Evolutionary conservation across 2,329 filamentous ascomycete genomes (phyloP), one percentile per base, ranked within the genome.

Genomic region (Trichoderma sp.): DNA sequence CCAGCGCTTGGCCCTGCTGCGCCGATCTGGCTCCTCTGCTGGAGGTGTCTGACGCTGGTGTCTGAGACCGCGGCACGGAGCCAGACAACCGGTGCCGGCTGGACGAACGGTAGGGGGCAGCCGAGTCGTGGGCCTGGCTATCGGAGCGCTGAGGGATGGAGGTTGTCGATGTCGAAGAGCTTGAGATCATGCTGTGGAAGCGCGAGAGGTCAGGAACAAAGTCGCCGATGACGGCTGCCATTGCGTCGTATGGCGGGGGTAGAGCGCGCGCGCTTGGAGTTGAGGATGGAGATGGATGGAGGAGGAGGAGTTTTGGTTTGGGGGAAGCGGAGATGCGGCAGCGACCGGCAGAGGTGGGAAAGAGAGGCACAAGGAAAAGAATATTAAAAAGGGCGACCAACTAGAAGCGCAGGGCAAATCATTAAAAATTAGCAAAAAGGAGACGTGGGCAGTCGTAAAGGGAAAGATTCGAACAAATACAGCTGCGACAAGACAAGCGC

Each of bases 191-290:
- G 86, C 88, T 91, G 87, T 91, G 90, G 85, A 93, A 92, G 85
- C 91, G 90, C 80, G 90, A 88, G 80, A 92, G 88, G 85, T 94
- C 92, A 84, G 93, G 90, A 85, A 92, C 91, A 86, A 92, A 92
- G 87, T 96, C 94, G 84, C 89, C 89, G 80, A 92, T 89, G 84
- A 92, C 84, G 85, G 90, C 87, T 82, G 90, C 91, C 91, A 92
- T 92, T 85, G 84, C 88, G 86, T 86, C 80, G 82, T 77, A 76
- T 11, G 62, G 27, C 29, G 35, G 27, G 60, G 41, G n/a, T 11
- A 31, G 33, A 35, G 38, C 45, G 71, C 62, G 59, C 33, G 56
- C 56, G 69, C 63, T 41, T 72, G 63, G 38, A 75, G 71, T 27
- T 21, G 60, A 33, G 31, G 29, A 38, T 63, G 33, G 12, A 38